phyloP scores from a whole-genome alignment of 2,329 filamentous ascomycete genomes.

The Aspergillus sclerotialis region DNA sequence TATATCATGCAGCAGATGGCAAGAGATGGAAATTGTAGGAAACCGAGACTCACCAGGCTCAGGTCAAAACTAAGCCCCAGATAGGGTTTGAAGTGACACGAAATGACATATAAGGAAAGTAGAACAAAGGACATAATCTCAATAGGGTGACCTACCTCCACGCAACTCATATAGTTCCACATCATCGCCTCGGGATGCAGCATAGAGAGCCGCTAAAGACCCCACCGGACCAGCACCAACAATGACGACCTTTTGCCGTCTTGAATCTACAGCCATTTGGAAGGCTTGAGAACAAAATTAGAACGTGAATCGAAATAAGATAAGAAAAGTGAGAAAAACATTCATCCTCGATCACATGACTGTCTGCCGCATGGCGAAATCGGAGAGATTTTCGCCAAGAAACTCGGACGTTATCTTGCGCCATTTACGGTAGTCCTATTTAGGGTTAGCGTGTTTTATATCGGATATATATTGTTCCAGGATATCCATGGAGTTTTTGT shows the following conservation, averaged over 20 bases:
- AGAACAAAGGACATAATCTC: not conserved
- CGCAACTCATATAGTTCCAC: slow-evolving; percentile 94
- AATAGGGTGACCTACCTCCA: slow-evolving; percentile 57
- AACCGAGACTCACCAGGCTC: not conserved
- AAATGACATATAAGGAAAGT: not conserved
- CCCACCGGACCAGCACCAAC: slow-evolving; percentile 93
- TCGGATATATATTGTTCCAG: too few relatives aligned
- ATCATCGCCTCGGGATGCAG: slow-evolving; percentile 76
- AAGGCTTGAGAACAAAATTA: too few relatives aligned
- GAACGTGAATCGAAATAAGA: too few relatives aligned
- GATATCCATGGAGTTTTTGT: too few relatives aligned
- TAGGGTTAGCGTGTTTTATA: not conserved
- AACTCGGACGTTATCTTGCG: too few relatives aligned
- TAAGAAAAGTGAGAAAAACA: not conserved
- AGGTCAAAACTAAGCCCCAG: not conserved
- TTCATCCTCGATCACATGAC: not conserved
- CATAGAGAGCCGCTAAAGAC: slow-evolving; percentile 84
- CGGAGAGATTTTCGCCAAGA: not conserved
- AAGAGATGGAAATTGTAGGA: too few relatives aligned
- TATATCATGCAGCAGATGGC: too few relatives aligned
- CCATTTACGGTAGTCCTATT: too few relatives aligned
- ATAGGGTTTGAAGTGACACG: not conserved
- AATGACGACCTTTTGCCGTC: slow-evolving; percentile 64
- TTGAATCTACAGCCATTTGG: not conserved
- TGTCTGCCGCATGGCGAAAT: too few relatives aligned